Evolutionary conservation across 2,329 filamentous ascomycete genomes (phyloP).

Genomic region (Hymenotorrendiella dingleyae): DNA sequence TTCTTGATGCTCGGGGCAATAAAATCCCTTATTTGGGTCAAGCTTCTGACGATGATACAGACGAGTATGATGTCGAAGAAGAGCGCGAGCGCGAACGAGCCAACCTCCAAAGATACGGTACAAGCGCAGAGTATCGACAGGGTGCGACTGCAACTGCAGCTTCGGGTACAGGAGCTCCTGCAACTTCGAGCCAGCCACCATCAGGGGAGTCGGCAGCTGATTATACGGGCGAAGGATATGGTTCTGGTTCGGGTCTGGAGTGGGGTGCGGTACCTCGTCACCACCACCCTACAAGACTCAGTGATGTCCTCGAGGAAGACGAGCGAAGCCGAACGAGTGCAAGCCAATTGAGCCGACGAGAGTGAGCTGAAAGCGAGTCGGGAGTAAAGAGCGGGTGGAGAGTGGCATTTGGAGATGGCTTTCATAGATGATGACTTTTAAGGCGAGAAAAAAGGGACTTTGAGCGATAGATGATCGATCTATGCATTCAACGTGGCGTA

Average conservation of each 20-base stretch:
- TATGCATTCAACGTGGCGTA: neutral
- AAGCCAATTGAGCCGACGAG: slow-evolving; percentile 26
- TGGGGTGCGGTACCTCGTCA: slow-evolving; percentile 77
- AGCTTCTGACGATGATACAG: slow-evolving; percentile 46
- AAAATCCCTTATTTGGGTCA: slow-evolving; percentile 44
- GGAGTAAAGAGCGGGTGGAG: too few species aligned
- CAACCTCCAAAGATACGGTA: slow-evolving; percentile 21
- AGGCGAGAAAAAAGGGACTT: too few species aligned
- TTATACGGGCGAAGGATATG: slow-evolving; percentile 63
- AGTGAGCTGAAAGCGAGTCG: too few species aligned
- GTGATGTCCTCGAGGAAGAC: slow-evolving; percentile 83
- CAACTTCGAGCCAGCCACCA: slow-evolving; percentile 14
- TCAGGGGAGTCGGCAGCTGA: slow-evolving; percentile 38
- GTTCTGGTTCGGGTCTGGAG: slow-evolving; percentile 51
- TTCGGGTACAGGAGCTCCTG: slow-evolving; percentile 8
- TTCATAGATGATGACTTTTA: slow-evolving; percentile 6
- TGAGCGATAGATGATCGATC: neutral
- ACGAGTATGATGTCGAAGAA: slow-evolving; percentile 48
- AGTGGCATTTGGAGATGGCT: too few species aligned
- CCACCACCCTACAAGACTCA: slow-evolving; percentile 81
- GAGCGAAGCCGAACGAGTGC: slow-evolving; percentile 70
- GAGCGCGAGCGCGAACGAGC: slow-evolving; percentile 24
- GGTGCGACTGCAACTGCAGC: slow-evolving; percentile 17
- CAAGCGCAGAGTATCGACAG: slow-evolving; percentile 24
- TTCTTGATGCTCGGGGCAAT: slow-evolving; percentile 54